phyloP scores from a whole-genome alignment of 768 basidiomycete species.

The Lactarius akahatsu region DNA sequence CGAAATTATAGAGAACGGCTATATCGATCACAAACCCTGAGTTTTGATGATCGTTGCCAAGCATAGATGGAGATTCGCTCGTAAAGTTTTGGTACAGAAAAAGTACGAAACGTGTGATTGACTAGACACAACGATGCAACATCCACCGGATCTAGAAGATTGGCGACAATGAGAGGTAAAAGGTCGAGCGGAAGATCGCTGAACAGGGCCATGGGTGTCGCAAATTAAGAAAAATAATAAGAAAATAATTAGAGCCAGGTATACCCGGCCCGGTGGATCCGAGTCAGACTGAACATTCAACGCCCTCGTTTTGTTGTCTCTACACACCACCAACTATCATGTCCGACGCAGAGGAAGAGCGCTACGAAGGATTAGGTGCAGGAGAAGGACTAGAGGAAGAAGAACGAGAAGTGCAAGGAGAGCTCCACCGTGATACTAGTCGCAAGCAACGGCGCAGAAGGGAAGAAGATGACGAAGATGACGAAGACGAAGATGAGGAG shows the following conservation, averaged over 20 bases:
- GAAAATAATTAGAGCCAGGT: too few relatives aligned
- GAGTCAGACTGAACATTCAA: background rate
- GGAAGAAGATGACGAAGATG: slow-evolving; percentile 45
- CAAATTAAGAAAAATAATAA: too few relatives aligned
- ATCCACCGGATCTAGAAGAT: slow-evolving; percentile 52
- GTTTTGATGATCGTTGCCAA: slow-evolving; percentile 68
- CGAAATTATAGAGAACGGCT: background rate
- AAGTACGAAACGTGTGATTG: slow-evolving; percentile 52
- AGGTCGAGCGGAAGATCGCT: slow-evolving; percentile 66
- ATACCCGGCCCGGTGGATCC: too few relatives aligned
- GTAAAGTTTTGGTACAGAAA: slow-evolving; percentile 56
- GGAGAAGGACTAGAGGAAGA: slow-evolving; percentile 35
- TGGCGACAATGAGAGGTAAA: slow-evolving; percentile 52
- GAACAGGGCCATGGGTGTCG: slow-evolving; percentile 41
- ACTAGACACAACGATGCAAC: slow-evolving; percentile 56
- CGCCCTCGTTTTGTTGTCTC: background rate
- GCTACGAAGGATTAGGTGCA: slow-evolving; percentile 32
- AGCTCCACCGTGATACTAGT: slow-evolving; percentile 33
- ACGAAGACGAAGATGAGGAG: slow-evolving; percentile 39
- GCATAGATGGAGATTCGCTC: slow-evolving; percentile 59
- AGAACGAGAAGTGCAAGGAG: slow-evolving; percentile 38
- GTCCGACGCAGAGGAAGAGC: slow-evolving; percentile 46
- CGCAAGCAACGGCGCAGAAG: slow-evolving; percentile 39
- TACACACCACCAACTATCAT: slow-evolving; percentile 34
- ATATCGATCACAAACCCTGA: slow-evolving; percentile 42